Conservation (phyloP, 2,329 filamentous ascomycete species). For the Fusarium penzigii region DNA sequence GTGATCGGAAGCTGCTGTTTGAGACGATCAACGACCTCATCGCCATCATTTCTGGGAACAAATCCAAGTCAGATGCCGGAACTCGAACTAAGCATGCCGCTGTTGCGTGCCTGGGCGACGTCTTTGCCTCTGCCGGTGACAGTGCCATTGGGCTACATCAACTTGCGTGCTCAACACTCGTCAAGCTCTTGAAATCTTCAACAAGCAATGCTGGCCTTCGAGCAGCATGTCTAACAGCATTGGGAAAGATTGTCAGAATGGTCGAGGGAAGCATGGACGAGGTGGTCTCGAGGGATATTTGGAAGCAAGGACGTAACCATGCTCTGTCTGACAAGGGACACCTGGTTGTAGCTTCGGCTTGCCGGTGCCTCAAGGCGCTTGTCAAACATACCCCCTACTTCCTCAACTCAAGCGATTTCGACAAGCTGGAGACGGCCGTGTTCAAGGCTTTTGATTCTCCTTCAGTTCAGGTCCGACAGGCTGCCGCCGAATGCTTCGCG, state of each 20-base stretch:
- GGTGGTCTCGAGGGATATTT: slow-evolving; percentile 80
- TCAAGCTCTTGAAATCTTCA: slow-evolving; percentile 80
- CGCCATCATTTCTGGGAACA: slow-evolving; percentile 69
- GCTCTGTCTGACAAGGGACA: slow-evolving; percentile 79
- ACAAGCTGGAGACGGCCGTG: slow-evolving; percentile 77
- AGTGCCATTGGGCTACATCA: slow-evolving; percentile 84
- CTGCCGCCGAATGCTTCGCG: slow-evolving; percentile 82
- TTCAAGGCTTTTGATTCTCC: slow-evolving; percentile 86
- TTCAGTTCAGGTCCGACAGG: slow-evolving; percentile 74
- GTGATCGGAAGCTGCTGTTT: slow-evolving; percentile 88
- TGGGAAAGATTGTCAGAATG: slow-evolving; percentile 76
- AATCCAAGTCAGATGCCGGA: slow-evolving; percentile 74
- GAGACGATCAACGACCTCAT: slow-evolving; percentile 92
- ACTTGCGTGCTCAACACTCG: slow-evolving; percentile 67
- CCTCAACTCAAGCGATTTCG: slow-evolving; percentile 85
- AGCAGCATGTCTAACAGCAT: slow-evolving; percentile 72
- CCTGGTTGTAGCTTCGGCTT: slow-evolving; percentile 77
- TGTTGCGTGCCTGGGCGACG: slow-evolving; percentile 80
- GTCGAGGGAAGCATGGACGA: slow-evolving; percentile 81
- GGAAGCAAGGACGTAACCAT: slow-evolving; percentile 84
- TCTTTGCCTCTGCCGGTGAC: slow-evolving; percentile 91
- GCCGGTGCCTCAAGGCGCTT: slow-evolving; percentile 75
- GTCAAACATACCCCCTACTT: slow-evolving; percentile 77
- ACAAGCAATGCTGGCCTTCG: slow-evolving; percentile 80
- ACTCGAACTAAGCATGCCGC: slow-evolving; percentile 82